Percentiles rank a stretch among this genome's conserved stretches.
phyloP scores from a whole-genome alignment of 2,329 filamentous ascomycete species.

The Diplodia intermedia region DNA sequence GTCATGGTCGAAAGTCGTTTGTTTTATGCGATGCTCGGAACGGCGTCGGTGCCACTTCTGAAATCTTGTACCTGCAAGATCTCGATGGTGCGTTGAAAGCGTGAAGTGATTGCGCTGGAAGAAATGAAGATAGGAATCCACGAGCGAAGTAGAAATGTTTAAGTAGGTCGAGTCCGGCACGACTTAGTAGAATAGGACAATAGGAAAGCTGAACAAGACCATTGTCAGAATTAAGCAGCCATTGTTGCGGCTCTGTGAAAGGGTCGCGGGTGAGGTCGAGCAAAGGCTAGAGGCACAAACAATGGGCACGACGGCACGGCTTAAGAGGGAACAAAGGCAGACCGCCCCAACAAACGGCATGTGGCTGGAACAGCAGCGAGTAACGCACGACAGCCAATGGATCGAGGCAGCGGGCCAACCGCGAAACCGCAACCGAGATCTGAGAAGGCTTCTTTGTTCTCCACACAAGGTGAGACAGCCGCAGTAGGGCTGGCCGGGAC shows the following conservation, averaged over 20 bases:
- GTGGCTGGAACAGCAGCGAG: slow-evolving; percentile 24
- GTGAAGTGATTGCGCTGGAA: slow-evolving; percentile 7
- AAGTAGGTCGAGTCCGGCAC: slow-evolving; percentile 34
- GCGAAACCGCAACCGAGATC: slow-evolving; percentile 29
- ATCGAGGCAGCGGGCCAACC: slow-evolving; percentile 2
- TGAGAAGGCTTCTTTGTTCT: slow-evolving; percentile 26
- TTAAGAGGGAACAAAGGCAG: slow-evolving; percentile 32
- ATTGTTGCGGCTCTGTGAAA: slow-evolving; percentile 25
- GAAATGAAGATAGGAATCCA: neutral
- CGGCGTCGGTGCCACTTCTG: slow-evolving; percentile 3
- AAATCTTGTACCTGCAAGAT: slow-evolving; percentile 25
- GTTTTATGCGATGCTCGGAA: neutral
- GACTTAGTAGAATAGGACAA: slow-evolving; percentile 29
- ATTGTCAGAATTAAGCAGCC: slow-evolving; percentile 21
- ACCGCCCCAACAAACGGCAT: slow-evolving; percentile 28
- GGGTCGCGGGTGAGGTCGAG: slow-evolving; percentile 15
- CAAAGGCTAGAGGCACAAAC: slow-evolving; percentile 18
- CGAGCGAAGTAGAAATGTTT: slow-evolving; percentile 19
- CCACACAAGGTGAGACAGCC: slow-evolving; percentile 28
- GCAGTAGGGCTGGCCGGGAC: slow-evolving; percentile 22
- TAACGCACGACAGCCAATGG: slow-evolving; percentile 29
- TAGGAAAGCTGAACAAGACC: slow-evolving; percentile 24
- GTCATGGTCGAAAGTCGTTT: neutral
- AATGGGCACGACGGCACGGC: slow-evolving; percentile 1
- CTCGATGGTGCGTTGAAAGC: neutral